Conservation (phyloP, 2,329 filamentous ascomycete genomes). For the Talaromyces piceae region DNA sequence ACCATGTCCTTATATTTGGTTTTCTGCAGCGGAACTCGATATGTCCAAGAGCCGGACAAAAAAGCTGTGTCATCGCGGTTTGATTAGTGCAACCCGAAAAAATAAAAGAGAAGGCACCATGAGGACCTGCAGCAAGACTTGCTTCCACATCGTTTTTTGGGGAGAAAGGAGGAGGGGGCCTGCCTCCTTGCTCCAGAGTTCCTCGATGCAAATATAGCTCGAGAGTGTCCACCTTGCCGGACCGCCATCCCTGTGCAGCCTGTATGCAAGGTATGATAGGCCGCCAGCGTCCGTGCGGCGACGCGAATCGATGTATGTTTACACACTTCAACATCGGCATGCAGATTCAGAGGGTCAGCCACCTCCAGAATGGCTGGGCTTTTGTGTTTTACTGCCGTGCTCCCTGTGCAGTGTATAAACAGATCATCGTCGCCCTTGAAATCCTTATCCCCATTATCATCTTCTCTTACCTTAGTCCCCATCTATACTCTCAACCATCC, state of each 20-base stretch:
- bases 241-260: conserved; percentile 28
- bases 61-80: not conserved
- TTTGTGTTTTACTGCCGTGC: conserved; percentile 8
- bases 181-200: conserved; percentile 17
- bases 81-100: conserved; percentile 8
- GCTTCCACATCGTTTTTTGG: conserved; percentile 6
- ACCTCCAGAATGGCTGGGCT: conserved; percentile 16
- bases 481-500: not conserved
- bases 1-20: not conserved
- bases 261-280: conserved; percentile 35
- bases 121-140: conserved; percentile 4
- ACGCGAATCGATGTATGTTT: conserved; percentile 28
- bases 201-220: conserved; percentile 9
- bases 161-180: too few species aligned
- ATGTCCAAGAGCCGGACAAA: not conserved
- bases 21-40: not conserved
- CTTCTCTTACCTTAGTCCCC: not conserved
- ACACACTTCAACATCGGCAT: conserved; percentile 31
- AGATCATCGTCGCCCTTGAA: conserved; percentile 12
- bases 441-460: conserved; percentile 1
- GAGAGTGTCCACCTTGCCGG: conserved; percentile 20
- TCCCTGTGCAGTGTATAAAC: conserved; percentile 28
- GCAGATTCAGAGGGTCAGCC: conserved; percentile 24
- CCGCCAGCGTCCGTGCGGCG: conserved; percentile 26
- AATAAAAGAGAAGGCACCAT: conserved; percentile 1